Conservation (phyloP, 2,329 filamentous ascomycete species). For the Claviceps sp. region DNA sequence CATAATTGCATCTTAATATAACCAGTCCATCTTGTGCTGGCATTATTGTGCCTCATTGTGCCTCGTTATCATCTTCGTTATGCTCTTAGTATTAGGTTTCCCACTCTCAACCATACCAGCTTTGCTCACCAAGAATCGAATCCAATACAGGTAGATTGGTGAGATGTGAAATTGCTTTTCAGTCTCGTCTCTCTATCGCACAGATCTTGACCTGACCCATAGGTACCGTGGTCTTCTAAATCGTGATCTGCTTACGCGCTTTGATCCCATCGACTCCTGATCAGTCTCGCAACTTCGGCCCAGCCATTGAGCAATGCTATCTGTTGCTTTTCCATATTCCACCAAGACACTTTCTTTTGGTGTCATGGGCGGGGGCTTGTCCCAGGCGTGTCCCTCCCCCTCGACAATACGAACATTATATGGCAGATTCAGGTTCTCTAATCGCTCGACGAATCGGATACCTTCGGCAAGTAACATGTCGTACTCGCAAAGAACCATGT, state of each 20-base stretch:
- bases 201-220: constrained; percentile 19
- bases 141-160: background rate
- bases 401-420: constrained; percentile 29
- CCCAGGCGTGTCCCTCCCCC: constrained; percentile 35
- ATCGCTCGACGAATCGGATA: constrained; percentile 44
- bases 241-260: constrained; percentile 18
- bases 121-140: background rate
- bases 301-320: constrained; percentile 28
- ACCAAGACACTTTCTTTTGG: constrained; percentile 29
- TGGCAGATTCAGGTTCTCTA: constrained; percentile 25
- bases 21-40: background rate
- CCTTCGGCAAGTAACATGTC: constrained; percentile 52
- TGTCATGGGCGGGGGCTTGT: constrained; percentile 30
- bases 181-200: constrained; percentile 7
- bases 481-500: constrained; percentile 50
- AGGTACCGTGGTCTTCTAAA: constrained; percentile 20
- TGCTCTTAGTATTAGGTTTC: background rate
- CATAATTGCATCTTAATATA: background rate
- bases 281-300: constrained; percentile 24
- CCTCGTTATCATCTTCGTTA: background rate
- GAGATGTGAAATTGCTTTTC: background rate
- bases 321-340: constrained; percentile 32
- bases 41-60: background rate
- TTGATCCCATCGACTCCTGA: constrained; percentile 20
- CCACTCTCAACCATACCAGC: too few relatives aligned